Conservation (phyloP, 306 rosid genomes). For the Citrullus mucosospermus region DNA sequence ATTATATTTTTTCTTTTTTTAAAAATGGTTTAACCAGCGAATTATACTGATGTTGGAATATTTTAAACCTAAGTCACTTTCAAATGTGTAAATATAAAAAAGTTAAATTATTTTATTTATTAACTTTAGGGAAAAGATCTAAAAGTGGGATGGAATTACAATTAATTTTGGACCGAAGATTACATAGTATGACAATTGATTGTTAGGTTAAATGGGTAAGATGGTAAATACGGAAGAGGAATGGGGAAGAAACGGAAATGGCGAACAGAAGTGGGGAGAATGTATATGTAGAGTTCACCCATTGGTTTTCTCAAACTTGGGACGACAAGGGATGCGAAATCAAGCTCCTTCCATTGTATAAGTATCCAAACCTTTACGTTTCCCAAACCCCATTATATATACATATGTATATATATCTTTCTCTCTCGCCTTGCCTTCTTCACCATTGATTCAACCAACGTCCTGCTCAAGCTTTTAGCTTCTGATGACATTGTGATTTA, state of each 20-base stretch:
- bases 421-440: background rate
- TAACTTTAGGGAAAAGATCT: background rate
- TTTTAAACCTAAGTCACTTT: no score
- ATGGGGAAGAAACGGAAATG: background rate
- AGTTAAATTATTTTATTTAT: background rate
- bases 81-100: background rate
- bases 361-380: background rate
- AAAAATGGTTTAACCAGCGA: no score
- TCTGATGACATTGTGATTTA: background rate
- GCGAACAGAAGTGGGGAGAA: background rate
- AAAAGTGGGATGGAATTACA: background rate
- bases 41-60: no score
- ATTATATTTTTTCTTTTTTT: no score
- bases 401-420: no score
- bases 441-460: background rate
- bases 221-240: background rate
- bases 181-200: background rate
- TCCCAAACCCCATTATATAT: background rate
- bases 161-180: background rate
- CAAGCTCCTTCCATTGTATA: background rate
- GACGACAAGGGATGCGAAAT: background rate
- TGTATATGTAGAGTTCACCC: background rate
- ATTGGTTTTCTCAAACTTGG: slow-evolving; percentile 1
- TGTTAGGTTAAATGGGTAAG: background rate
- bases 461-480: background rate